These are phyloP conservation scores for Metschnikowia similis DNA, from an alignment of 805 yeast species.

Conservation along the genomic window DNA sequence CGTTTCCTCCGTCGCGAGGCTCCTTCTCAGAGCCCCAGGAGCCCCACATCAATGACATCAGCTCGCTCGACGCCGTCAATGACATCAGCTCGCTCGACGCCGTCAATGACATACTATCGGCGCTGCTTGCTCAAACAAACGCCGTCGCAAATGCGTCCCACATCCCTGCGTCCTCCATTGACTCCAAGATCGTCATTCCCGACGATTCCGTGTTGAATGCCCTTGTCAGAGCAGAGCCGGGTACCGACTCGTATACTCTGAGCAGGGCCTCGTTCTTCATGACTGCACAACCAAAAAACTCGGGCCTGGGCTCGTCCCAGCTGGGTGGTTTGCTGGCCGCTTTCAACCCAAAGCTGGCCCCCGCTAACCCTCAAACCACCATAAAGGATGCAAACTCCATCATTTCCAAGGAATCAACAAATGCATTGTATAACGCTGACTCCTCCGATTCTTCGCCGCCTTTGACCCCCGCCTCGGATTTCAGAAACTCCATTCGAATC, in stretches of 20 bases:
- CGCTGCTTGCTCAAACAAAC: background rate
- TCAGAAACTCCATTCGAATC: conserved; percentile 13
- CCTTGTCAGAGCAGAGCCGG: background rate
- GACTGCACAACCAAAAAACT: background rate
- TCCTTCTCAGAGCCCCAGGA: background rate
- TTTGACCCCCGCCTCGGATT: conserved; percentile 12
- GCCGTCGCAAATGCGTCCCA: background rate
- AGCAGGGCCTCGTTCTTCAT: background rate
- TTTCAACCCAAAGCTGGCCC: conserved; percentile 38
- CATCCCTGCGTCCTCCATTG: background rate
- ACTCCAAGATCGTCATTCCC: background rate
- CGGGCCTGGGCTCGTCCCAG: background rate
- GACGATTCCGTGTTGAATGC: background rate
- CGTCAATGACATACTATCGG: background rate
- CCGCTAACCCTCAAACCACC: conserved; percentile 52
- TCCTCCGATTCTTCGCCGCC: conserved; percentile 8
- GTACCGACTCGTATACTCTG: background rate
- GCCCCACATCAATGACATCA: background rate
- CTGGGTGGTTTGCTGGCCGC: conserved; percentile 26
- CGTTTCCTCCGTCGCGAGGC: conserved; percentile 30
- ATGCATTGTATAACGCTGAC: conserved; percentile 9
- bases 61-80: background rate
- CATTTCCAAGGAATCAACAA: conserved; percentile 19
- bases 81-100: background rate
- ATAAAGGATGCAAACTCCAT: conserved; percentile 45